Base-by-base conservation (phyloP, 495 filamentous ascomycete genomes). In the Penicillium paxilli region DNA sequence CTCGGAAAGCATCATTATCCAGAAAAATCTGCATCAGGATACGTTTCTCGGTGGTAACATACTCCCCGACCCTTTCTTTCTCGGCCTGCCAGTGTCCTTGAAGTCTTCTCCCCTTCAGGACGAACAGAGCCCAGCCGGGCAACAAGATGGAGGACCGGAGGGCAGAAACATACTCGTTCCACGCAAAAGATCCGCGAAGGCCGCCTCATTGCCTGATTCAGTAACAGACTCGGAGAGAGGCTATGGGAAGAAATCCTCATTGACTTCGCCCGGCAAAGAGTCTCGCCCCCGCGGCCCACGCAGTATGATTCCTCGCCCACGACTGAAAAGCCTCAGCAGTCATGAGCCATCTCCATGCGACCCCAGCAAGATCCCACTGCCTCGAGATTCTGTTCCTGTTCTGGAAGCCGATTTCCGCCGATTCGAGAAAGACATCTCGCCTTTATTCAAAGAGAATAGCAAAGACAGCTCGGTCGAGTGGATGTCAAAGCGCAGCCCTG, bases 151-250 rank as follows among this genome's bases (percentile, higher is more conserved):
- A 22, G 12, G 22, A 32, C 9, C 6, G n/a, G 9, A 4, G 28
- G 8, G 30, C 30, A 2, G 30, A 14, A 32, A 4, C 30, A 50
- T 16, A 7, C n/a, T 38, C 17, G 14, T 38, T 26, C 40, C 53
- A 4, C 54, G 54, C 32, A 57, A 57, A 47, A 46, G 54, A 33
- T 51, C 4, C 7, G 47, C 54, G n/a, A 51, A 42, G 42, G 48
- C 48, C 14, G 54, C 54, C 9, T 57, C 54, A 17, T 26, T 57
- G 19, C 54, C 54, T 0, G 54, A 57, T 25, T 57, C 54, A 14
- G 48, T 57, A 8, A 51, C 47, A 19, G 54, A 57, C 25, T 51
- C 48, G 30, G 54, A 57, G 42, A 47, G 54, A 41, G n/a, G 47
- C 19, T 57, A 57, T 25, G 40, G 41, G 12, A 26, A 42, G 12